Evolutionary conservation across 2,329 filamentous ascomycete species (phyloP), one percentile per base, ranked within the genome.

Genomic region (Ophiostoma ulmi): DNA sequence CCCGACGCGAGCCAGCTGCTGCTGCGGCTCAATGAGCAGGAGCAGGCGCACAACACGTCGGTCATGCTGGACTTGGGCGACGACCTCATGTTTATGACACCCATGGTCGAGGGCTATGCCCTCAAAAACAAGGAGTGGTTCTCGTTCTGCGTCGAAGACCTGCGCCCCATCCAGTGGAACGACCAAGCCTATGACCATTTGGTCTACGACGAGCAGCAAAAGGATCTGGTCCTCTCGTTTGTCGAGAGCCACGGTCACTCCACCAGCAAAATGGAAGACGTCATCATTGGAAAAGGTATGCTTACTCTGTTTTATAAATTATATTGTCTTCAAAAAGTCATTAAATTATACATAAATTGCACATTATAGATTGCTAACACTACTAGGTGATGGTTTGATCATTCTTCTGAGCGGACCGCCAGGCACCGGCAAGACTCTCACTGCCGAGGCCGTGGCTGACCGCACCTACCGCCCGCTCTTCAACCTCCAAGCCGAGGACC

Each of bases 211-310:
- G 79, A 82, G 39, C 78, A 82, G 71, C 81, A 83, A 48, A 85
- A 84, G 74, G 81, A 83, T 41, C 73, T 84, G 8, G 78, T 85
- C 1, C 75, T 83, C 20, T 83, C 82, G 1, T 83, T 84, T 74
- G 82, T 84, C 4, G 80, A 83, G 72, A 82, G 80, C 72, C 82
- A 84, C 73, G 74, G 77, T 65, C 72, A 72, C 48, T 68, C 75
- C 0, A 69, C 61, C 17, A 52, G 67, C 36, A 73, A 72, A 4
- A 75, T 80, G 73, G 76, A 80, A 41, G 81, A 83, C 68, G 80
- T 82, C 66, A 82, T 83, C 8, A 31, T 52, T 1, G 70, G 70
- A 72, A 80, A 84, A 74, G 80, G 78, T 20, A 77, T 67, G 22
- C 22, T 55, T n/a, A 35, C 3, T 36, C 26, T 52, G 55, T 41